Percentiles rank a stretch among this genome's conserved stretches.
Conservation (phyloP, 768 basidiomycete species). For the Lanmaoa pseudosensibilis region DNA sequence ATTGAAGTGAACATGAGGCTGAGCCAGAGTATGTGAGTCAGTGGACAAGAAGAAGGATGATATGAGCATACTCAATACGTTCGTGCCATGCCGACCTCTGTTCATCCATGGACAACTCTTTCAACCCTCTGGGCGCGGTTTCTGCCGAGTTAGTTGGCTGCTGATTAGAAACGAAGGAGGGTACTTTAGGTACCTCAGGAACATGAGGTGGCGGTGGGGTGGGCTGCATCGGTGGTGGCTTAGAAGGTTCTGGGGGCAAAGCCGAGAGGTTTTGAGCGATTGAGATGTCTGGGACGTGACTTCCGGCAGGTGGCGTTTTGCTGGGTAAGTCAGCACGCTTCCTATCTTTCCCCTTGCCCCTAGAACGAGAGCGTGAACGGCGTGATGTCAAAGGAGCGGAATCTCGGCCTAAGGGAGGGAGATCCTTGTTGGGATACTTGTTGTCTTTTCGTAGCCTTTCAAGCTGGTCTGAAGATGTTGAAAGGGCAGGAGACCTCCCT, state of each 20-base stretch:
- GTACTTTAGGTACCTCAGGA: conserved; percentile 18
- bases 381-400: conserved; percentile 2
- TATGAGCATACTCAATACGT: conserved; percentile 40
- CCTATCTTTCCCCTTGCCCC: conserved; percentile 5
- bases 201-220: conserved; percentile 20
- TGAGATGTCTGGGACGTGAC: neutral
- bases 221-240: conserved; percentile 20
- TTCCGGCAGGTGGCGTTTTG: conserved; percentile 1
- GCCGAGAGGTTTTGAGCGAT: neutral
- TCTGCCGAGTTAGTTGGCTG: conserved; percentile 1
- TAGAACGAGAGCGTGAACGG: conserved; percentile 15
- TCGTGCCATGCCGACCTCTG: conserved; percentile 40
- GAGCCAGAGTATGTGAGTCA: neutral
- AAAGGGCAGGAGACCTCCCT: conserved; percentile 27
- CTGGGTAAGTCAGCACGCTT: neutral
- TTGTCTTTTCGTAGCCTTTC: conserved; percentile 25
- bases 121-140: conserved; percentile 7
- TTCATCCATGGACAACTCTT: conserved; percentile 36
- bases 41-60: neutral
- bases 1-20: conserved; percentile 40
- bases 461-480: conserved; percentile 27
- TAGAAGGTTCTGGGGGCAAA: conserved; percentile 14
- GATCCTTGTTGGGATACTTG: neutral
- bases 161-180: conserved; percentile 19
- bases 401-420: conserved; percentile 8